Conservation (phyloP, 257 asterid genomes). For the Solanum megistacrolobum region DNA sequence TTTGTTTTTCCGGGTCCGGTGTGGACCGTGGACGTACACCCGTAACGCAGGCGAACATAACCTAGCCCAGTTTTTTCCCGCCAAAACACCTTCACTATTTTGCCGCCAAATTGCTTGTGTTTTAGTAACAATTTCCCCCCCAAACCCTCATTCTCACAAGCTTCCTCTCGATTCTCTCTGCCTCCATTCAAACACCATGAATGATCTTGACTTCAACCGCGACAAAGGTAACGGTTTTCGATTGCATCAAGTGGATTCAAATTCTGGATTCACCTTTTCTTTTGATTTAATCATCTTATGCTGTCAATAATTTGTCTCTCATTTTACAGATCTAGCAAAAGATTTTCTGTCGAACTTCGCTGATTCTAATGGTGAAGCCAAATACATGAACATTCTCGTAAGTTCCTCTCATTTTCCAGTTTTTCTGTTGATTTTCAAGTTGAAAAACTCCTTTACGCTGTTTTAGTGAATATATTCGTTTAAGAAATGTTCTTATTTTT, state of each 20-base stretch:
- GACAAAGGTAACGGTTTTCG: conserved; percentile 43
- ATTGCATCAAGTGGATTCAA: background rate
- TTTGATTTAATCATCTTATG: background rate
- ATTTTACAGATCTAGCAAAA: conserved; percentile 49
- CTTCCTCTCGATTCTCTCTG: background rate
- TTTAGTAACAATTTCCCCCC: background rate
- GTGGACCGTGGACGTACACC: background rate
- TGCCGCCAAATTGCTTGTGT: conserved; percentile 36
- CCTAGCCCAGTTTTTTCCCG: conserved; percentile 30
- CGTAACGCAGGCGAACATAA: background rate
- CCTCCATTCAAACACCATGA: conserved; percentile 24
- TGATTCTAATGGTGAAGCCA: conserved; percentile 60
- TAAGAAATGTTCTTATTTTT: background rate
- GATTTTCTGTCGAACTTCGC: conserved; percentile 67
- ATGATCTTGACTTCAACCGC: conserved; percentile 48
- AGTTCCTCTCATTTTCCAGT: conserved; percentile 8
- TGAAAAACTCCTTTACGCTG: background rate
- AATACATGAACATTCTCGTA: conserved; percentile 67
- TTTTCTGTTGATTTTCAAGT: background rate
- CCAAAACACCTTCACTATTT: conserved; percentile 34
- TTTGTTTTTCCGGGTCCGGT: background rate
- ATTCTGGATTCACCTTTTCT: background rate
- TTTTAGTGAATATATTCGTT: background rate
- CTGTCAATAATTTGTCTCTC: background rate
- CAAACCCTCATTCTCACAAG: background rate